Evolutionary conservation across 2,329 filamentous ascomycete species (phyloP), one percentile per base, ranked within the genome.

Genomic region (Xylaria sp.): DNA sequence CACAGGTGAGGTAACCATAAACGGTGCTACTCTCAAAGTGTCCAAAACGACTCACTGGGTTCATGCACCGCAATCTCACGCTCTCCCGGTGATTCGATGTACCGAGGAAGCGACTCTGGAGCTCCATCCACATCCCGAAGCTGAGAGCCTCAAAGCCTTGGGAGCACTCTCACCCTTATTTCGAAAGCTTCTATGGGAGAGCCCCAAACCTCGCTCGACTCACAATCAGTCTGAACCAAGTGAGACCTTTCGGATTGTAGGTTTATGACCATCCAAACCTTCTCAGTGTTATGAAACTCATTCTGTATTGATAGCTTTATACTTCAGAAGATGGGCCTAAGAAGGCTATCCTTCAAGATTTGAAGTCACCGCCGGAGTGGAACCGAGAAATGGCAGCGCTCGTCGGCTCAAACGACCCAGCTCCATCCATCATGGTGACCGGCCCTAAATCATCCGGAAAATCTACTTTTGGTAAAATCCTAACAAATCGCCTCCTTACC

Each of bases 371-470:
- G 8, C 80, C 86, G 4, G 82, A 84, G 69, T 87, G 87, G 88
- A 86, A 89, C 68, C 83, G 82, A 70, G 82, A 83, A 56, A 77
- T 86, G n/a, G 83, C 82, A 21, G 79, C 80, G 25, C 70, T 85
- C 11, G 74, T 76, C 46, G 77, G 70, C 37, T 69, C 69, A 11
- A 78, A 74, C 51, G 76, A 74, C 40, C 73, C 71, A 14, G 74
- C 70, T 6, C 73, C 75, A 2, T 78, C 79, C 2, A 79, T 86
- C 6, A 79, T 93, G 64, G 78, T 92, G 2, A 88, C 88, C 52
- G 91, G 91, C 0, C 85, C 89, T 0, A 91, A 92, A 66, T 87
- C 85, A 0, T 87, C 90, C 2, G 91, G 91, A 2, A 94, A 94
- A 71, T 93, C 91, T 0, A 92, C 89, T 0, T 91, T 93, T 72